Evolutionary conservation across 1,139 yeast genomes (phyloP), one percentile per base, ranked within the genome.

Genomic region (Yamadazyma mexicana): DNA sequence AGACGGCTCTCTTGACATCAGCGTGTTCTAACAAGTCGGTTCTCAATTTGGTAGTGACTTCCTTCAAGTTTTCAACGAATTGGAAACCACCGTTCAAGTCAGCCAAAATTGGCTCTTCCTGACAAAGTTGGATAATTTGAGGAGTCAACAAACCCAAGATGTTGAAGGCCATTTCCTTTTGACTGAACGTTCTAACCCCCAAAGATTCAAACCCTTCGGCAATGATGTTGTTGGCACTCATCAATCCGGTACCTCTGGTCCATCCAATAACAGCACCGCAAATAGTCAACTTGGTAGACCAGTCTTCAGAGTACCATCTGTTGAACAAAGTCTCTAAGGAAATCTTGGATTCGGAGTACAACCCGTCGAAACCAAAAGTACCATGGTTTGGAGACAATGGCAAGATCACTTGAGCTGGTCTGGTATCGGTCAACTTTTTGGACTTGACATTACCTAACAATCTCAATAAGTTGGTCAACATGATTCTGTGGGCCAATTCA

Each of bases 191-290:
- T 72, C 98, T 87, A 40, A 92, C 97, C 58, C 98, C 98, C 50
- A 86, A 74, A 62, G 82, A 82, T 72, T 92, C 98, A 61, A 92
- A 87, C 54, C 97, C 97, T 71, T 91, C 97, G 45, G 98, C 97
- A 64, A 92, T 88, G 62, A 89, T 85, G 73, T 92, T 92, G 77
- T 92, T 92, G 55, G 85, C 97, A 59, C 91, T 78, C 98, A 92
- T 92, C 62, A 92, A 83, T 62, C 98, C 98, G 48, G 98, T 92
- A 69, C 98, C 98, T 79, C 98, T 88, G 49, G 98, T 92, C 98
- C 98, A 92, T 62, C 98, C 98, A 66, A 92, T 92, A 51, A 92
- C 80, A 39, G 98, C 97, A 76, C 98, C 98, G 69, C 98, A 91
- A 48, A 92, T 76, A 47, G 98, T 92, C 69, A 92, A 83, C 74